Evolutionary conservation across 1,284 basidiomycete species (phyloP).

Genomic region (Singerocomus rubriflavus): DNA sequence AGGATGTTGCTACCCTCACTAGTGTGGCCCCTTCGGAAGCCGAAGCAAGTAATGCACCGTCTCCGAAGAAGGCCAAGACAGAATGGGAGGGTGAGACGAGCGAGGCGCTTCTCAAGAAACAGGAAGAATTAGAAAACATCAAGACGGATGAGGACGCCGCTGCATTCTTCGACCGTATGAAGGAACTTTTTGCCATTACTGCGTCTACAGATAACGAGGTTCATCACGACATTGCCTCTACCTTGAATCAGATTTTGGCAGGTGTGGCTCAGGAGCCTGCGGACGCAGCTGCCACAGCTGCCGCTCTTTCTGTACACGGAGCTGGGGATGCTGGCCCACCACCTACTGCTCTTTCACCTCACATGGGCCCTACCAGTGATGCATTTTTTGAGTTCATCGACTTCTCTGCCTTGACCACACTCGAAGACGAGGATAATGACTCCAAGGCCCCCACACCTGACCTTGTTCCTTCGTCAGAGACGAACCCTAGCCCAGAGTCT

Average conservation of each 20-base stretch:
- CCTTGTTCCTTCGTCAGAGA: slow-evolving; percentile 62
- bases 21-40: slow-evolving; percentile 33
- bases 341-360: slow-evolving; percentile 37
- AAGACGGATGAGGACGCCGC: slow-evolving; percentile 65
- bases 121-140: slow-evolving; percentile 53
- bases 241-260: slow-evolving; percentile 60
- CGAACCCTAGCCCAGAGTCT: slow-evolving; percentile 74
- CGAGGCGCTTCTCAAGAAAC: slow-evolving; percentile 52
- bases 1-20: slow-evolving; percentile 39
- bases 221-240: slow-evolving; percentile 54
- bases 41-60: slow-evolving; percentile 51
- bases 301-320: slow-evolving; percentile 31
- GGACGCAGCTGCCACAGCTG: slow-evolving; percentile 33
- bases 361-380: slow-evolving; percentile 34
- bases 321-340: slow-evolving; percentile 30
- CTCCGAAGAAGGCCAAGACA: slow-evolving; percentile 65
- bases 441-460: slow-evolving; percentile 71
- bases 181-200: slow-evolving; percentile 54
- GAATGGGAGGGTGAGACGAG: slow-evolving; percentile 63
- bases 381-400: slow-evolving; percentile 54
- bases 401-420: slow-evolving; percentile 55
- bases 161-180: slow-evolving; percentile 60
- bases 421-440: slow-evolving; percentile 58
- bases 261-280: slow-evolving; percentile 42
- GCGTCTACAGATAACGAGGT: slow-evolving; percentile 44